phyloP scores from a whole-genome alignment of 129 eudicot genomes.

The Arctium lappa region DNA sequence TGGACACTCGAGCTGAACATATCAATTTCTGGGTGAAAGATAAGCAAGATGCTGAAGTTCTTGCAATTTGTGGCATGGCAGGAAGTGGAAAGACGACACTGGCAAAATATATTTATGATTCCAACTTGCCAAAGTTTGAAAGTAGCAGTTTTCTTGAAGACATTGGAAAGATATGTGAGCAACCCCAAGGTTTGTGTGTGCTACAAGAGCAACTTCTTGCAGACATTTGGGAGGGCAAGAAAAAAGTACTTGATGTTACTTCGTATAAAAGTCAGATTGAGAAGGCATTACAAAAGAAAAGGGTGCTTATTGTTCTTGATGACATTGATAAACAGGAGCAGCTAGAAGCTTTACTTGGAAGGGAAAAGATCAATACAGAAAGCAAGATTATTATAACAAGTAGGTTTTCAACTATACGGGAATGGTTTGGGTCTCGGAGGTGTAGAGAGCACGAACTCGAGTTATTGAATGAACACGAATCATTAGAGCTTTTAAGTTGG shows the following conservation, averaged over 20 bases:
- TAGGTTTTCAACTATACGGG: slow-evolving; percentile 5
- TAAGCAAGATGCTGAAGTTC: slow-evolving; percentile 17
- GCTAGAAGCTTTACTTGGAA: slow-evolving; percentile 39
- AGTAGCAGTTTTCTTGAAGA: slow-evolving; percentile 31
- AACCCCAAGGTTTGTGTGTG: slow-evolving; percentile 18
- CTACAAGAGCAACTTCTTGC: slow-evolving; percentile 39
- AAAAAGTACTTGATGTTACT: slow-evolving; percentile 20
- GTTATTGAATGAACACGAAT: slow-evolving; percentile 13
- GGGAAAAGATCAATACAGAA: slow-evolving; percentile 22
- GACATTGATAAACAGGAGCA: slow-evolving; percentile 40
- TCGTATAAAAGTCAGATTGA: slow-evolving; percentile 24
- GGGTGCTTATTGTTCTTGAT: slow-evolving; percentile 44
- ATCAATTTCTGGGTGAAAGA: slow-evolving; percentile 32
- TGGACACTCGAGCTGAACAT: slow-evolving; percentile 23
- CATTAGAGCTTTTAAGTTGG: slow-evolving; percentile 39
- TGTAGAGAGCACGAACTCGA: slow-evolving; percentile 17
- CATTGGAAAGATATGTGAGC: slow-evolving; percentile 21
- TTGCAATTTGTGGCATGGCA: slow-evolving; percentile 35
- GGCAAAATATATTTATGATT: slow-evolving; percentile 18
- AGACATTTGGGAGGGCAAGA: slow-evolving; percentile 27
- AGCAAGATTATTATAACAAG: slow-evolving; percentile 46
- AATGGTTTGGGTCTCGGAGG: slow-evolving; percentile 1
- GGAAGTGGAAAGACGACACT: slow-evolving; percentile 49
- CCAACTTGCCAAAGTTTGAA: slow-evolving; percentile 26
- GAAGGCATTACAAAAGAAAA: slow-evolving; percentile 17